Evolutionary conservation across 768 basidiomycete genomes (phyloP).

Genomic region (Russula vinacea): DNA sequence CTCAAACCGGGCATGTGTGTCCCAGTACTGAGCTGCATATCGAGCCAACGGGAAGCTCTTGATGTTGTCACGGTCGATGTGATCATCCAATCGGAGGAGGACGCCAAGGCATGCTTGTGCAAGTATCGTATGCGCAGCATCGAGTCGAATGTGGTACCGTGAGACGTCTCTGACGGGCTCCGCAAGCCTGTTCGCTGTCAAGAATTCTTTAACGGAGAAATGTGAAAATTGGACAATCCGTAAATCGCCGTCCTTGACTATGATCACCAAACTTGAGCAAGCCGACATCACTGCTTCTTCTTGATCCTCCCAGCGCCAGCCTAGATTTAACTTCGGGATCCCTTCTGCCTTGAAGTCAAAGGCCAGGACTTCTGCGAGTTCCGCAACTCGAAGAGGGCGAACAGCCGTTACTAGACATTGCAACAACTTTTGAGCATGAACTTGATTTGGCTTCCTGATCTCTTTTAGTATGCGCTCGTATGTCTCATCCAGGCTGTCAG

Average conservation of each 20-base stretch:
- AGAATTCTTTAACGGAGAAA: conserved; percentile 1
- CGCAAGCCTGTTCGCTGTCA: background rate
- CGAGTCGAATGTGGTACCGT: background rate
- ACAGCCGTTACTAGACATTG: too few species aligned
- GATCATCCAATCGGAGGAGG: conserved; percentile 4
- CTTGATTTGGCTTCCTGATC: too few species aligned
- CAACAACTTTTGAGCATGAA: too few species aligned
- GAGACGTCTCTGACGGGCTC: background rate
- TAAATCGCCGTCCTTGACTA: background rate
- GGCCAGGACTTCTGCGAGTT: too few species aligned
- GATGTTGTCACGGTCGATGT: background rate
- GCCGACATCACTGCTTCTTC: conserved; percentile 3
- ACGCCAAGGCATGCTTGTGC: conserved; percentile 2
- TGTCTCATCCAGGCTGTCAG: too few species aligned
- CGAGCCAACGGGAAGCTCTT: background rate
- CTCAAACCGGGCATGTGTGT: background rate
- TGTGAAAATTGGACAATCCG: background rate
- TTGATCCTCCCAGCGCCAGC: conserved; percentile 1
- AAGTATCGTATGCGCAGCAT: background rate
- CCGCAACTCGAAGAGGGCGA: too few species aligned
- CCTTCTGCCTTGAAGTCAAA: background rate
- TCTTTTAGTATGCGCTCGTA: too few species aligned
- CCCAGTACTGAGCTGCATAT: background rate
- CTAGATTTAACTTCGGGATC: background rate
- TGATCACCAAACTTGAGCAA: conserved; percentile 1